Percentiles rank a stretch among this genome's conserved stretches.
Conservation (phyloP, 129 eudicot species). For the Heracleum sosnowskyi region DNA sequence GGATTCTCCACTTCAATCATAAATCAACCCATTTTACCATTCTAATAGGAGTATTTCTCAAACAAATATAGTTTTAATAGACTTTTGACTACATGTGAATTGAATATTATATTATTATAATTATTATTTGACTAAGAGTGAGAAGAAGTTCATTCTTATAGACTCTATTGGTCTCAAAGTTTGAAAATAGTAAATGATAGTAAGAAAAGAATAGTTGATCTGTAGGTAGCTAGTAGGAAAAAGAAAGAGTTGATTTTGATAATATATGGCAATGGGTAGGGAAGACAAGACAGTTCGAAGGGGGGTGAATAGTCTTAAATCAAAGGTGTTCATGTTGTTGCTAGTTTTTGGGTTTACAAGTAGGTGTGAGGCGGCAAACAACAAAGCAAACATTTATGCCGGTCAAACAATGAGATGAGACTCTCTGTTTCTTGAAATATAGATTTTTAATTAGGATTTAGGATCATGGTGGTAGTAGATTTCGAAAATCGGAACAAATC, state of each 20-base stretch:
- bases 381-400: neutral
- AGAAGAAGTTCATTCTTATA: too few species aligned
- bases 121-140: neutral
- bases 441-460: too few species aligned
- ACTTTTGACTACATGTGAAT: neutral
- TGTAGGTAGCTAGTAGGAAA: neutral
- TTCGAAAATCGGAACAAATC: too few species aligned
- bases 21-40: too few species aligned
- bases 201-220: neutral
- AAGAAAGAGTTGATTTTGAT: neutral
- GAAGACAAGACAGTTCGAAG: slow-evolving; percentile 7
- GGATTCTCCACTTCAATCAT: slow-evolving; percentile 1
- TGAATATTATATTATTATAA: too few species aligned
- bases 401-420: slow-evolving; percentile 12
- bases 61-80: too few species aligned
- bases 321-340: slow-evolving; percentile 6
- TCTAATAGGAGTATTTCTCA: too few species aligned
- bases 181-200: neutral
- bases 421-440: too few species aligned
- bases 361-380: slow-evolving; percentile 11
- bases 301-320: slow-evolving; percentile 7
- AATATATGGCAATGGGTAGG: neutral
- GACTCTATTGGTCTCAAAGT: neutral
- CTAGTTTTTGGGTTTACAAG: slow-evolving; percentile 3
- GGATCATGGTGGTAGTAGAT: too few species aligned